Evolutionary conservation across 2,329 filamentous ascomycete species (phyloP).

Genomic region (Sporothrix inflata): DNA sequence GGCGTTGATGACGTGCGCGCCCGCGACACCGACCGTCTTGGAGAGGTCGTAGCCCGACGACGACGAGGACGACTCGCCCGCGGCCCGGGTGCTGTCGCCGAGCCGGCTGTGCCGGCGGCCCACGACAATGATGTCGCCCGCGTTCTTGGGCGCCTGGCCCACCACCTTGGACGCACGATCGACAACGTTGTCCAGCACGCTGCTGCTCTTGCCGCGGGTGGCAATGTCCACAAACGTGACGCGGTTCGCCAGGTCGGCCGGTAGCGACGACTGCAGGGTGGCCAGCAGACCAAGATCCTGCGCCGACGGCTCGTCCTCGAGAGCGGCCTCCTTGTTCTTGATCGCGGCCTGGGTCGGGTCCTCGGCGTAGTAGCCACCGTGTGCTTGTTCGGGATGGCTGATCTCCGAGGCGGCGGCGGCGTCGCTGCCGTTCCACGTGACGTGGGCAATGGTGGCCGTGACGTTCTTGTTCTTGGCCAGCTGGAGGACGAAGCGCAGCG

Average conservation of each 20-base stretch:
- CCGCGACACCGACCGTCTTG: slow-evolving; percentile 62
- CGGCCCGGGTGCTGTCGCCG: slow-evolving; percentile 29
- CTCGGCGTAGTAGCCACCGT: not conserved
- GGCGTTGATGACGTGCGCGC: slow-evolving; percentile 61
- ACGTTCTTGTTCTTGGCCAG: slow-evolving; percentile 78
- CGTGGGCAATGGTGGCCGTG: slow-evolving; percentile 73
- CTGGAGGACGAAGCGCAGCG: slow-evolving; percentile 80
- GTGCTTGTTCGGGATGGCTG: slow-evolving; percentile 14
- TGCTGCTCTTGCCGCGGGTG: slow-evolving; percentile 42
- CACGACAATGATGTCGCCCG: slow-evolving; percentile 71
- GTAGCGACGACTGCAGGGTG: slow-evolving; percentile 42
- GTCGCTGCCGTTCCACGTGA: slow-evolving; percentile 43
- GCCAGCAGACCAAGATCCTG: slow-evolving; percentile 44
- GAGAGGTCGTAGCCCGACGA: slow-evolving; percentile 46
- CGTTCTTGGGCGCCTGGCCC: slow-evolving; percentile 62
- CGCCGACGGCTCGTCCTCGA: slow-evolving; percentile 40
- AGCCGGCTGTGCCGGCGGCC: slow-evolving; percentile 55
- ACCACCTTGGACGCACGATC: slow-evolving; percentile 62
- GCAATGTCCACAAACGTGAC: slow-evolving; percentile 55
- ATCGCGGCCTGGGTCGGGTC: slow-evolving; percentile 23
- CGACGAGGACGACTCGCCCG: slow-evolving; percentile 33
- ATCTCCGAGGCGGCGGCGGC: slow-evolving; percentile 28
- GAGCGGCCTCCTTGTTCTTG: slow-evolving; percentile 31
- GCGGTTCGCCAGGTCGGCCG: slow-evolving; percentile 41
- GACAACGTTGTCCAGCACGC: slow-evolving; percentile 52